phyloP scores from a whole-genome alignment of 2,329 filamentous ascomycete species.

The Fusarium pseudonygamai region DNA sequence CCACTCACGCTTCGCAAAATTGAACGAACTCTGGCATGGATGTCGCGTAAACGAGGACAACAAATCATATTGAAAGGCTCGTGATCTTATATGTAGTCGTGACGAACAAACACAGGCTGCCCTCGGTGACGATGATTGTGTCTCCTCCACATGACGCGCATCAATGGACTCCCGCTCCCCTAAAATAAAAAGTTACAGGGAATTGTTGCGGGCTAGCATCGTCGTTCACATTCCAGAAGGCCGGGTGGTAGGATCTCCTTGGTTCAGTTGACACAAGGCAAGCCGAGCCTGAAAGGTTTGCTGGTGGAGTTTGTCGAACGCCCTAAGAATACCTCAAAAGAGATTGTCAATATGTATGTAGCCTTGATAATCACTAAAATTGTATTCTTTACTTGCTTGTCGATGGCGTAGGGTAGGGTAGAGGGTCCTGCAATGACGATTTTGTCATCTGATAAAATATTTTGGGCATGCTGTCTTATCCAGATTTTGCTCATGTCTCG shows the following conservation, averaged over 20 bases:
- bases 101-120: not conserved
- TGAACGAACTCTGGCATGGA: conserved; percentile 15
- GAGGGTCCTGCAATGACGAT: not conserved
- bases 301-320: conserved; percentile 14
- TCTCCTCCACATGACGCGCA: conserved; percentile 9
- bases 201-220: conserved; percentile 26
- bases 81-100: not conserved
- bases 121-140: not conserved
- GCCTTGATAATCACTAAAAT: not conserved
- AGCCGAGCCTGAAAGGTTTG: conserved; percentile 11
- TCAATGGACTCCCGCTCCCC: conserved; percentile 14
- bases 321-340: conserved; percentile 20
- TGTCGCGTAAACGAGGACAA: not conserved
- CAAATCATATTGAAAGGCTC: not conserved
- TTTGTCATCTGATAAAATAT: not conserved
- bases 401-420: conserved; percentile 13
- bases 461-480: conserved; percentile 20
- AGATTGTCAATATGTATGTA: conserved; percentile 10
- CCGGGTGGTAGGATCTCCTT: conserved; percentile 20
- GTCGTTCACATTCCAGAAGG: conserved; percentile 40
- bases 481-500: conserved; percentile 16
- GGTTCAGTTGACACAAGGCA: conserved; percentile 3
- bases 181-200: conserved; percentile 32
- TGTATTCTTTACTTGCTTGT: conserved; percentile 5
- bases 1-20: conserved; percentile 1